A percentile compares a stretch with the other conserved stretches of the same genome.
Conservation (phyloP, 768 basidiomycete species). For the Pholiota conissans region DNA sequence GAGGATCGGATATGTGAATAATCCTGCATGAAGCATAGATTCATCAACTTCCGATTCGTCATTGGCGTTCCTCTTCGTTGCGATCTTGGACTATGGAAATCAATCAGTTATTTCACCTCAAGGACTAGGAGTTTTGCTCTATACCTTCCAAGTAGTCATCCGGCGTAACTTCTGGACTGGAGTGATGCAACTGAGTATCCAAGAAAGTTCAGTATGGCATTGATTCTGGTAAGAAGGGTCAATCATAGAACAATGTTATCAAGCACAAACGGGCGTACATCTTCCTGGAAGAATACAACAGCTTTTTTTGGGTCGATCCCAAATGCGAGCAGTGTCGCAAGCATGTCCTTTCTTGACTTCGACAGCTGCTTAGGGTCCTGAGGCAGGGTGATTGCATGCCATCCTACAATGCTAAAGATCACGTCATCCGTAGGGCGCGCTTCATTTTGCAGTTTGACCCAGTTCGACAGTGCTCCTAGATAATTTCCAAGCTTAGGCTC, state of each 20-base stretch:
- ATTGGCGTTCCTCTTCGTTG: constrained; percentile 69
- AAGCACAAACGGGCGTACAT: constrained; percentile 50
- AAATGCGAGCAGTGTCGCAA: constrained; percentile 81
- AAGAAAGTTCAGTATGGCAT: constrained; percentile 83
- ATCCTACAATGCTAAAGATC: constrained; percentile 87
- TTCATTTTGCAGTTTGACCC: constrained; percentile 77
- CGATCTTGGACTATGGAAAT: constrained; percentile 63
- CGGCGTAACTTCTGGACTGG: constrained; percentile 79
- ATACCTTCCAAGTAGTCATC: constrained; percentile 99
- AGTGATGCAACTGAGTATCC: constrained; percentile 86
- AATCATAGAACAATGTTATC: neutral
- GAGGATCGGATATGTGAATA: constrained; percentile 91
- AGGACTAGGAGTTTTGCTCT: constrained; percentile 3
- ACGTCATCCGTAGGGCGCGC: constrained; percentile 60
- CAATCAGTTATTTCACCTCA: neutral
- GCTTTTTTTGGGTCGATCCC: constrained; percentile 79
- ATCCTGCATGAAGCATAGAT: constrained; percentile 75
- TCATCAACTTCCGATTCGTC: constrained; percentile 81
- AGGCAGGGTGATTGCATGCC: constrained; percentile 92
- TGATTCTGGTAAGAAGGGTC: constrained; percentile 56
- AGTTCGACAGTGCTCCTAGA: constrained; percentile 86
- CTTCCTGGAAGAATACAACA: constrained; percentile 85
- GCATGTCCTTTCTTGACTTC: constrained; percentile 68
- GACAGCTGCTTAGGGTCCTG: constrained; percentile 72
- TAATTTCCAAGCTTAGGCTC: constrained; percentile 83